Percentiles rank a stretch among this genome's conserved stretches.
Evolutionary conservation across 306 rosid species (phyloP).

Genomic region (Bauhinia variegata): DNA sequence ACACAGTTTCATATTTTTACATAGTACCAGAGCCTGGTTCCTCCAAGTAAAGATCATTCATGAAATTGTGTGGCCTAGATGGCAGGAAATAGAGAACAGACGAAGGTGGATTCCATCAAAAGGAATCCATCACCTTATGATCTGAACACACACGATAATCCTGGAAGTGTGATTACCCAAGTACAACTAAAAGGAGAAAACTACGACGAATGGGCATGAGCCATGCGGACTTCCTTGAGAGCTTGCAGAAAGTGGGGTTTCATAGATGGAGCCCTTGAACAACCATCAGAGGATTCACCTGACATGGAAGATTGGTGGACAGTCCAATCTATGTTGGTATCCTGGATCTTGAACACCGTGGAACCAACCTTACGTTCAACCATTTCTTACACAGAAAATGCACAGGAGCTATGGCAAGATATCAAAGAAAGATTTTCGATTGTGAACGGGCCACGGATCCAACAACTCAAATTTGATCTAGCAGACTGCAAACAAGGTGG

Average conservation of each 20-base stretch:
- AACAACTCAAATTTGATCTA: too few relatives aligned
- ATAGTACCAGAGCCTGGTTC: too few relatives aligned
- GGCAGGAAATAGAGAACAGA: too few relatives aligned
- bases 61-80: too few relatives aligned
- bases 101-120: too few relatives aligned
- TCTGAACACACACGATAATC: not conserved
- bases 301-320: conserved; percentile 1
- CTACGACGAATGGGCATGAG: not conserved
- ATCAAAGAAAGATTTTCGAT: not conserved
- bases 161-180: not conserved
- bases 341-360: not conserved
- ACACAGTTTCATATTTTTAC: too few relatives aligned
- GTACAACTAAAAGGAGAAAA: not conserved
- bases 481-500: not conserved
- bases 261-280: not conserved
- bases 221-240: not conserved
- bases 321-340: not conserved
- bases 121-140: not conserved
- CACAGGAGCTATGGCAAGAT: not conserved
- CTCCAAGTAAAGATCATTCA: too few relatives aligned
- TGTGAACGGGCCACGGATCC: not conserved
- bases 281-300: not conserved
- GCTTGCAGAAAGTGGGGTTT: not conserved
- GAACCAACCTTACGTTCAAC: not conserved
- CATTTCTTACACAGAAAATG: not conserved